Conservation (phyloP, 1,284 basidiomycete species). For the Filobasidium uniguttulatum region DNA sequence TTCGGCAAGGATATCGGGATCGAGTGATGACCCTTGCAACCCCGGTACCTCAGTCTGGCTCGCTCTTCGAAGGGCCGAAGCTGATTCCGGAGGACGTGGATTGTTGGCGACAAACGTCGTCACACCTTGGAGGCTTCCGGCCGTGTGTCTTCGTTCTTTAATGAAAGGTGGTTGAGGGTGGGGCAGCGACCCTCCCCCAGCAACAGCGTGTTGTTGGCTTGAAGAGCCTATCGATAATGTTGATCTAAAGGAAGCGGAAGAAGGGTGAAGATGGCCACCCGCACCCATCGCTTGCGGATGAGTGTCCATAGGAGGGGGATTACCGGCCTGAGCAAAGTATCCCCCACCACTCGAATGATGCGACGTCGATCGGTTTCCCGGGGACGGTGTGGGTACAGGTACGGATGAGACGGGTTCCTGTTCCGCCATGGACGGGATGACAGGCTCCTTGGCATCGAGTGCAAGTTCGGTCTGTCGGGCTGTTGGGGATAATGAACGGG, state of each 20-base stretch:
- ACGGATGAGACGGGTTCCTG: not conserved
- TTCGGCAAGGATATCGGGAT: slow-evolving; percentile 62
- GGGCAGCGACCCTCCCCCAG: not conserved
- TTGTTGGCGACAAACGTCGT: not conserved
- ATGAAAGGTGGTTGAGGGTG: not conserved
- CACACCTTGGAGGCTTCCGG: not conserved
- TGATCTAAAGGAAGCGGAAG: not conserved
- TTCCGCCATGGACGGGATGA: not conserved
- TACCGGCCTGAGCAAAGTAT: not conserved
- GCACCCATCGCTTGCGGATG: not conserved
- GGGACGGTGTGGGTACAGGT: not conserved
- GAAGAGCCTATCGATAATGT: not conserved
- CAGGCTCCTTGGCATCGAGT: not conserved
- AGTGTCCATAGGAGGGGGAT: not conserved
- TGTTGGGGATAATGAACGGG: not conserved
- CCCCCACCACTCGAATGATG: not conserved
- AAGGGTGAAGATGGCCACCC: not conserved
- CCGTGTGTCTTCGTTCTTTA: not conserved
- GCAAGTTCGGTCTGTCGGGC: not conserved
- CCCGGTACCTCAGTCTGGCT: slow-evolving; percentile 24
- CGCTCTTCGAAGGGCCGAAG: not conserved
- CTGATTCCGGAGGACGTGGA: not conserved
- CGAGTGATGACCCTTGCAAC: slow-evolving; percentile 31
- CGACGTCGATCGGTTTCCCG: not conserved
- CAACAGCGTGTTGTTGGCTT: slow-evolving; percentile 1